These are phyloP conservation scores for Arabidopsis suecica DNA, from an alignment of 345 rosid species.

Conservation along the genomic window DNA sequence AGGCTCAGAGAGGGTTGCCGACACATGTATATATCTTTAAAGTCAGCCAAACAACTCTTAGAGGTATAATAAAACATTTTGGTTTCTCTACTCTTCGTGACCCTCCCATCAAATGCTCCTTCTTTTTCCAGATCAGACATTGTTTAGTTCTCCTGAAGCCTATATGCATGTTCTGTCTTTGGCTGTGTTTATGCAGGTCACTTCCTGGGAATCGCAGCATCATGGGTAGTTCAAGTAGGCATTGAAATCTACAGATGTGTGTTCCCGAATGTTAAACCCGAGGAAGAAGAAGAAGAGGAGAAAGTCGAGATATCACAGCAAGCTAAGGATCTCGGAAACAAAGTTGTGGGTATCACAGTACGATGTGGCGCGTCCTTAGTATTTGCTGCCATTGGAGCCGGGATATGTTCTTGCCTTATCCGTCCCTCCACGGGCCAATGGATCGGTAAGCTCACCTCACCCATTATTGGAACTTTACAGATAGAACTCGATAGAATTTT, in stretches of 20 bases:
- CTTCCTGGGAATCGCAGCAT: conserved; percentile 75
- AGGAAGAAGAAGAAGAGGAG: conserved; percentile 47
- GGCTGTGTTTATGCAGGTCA: conserved; percentile 63
- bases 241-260: conserved; percentile 72
- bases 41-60: conserved; percentile 84
- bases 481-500: background rate
- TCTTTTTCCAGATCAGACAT: conserved; percentile 6
- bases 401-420: conserved; percentile 70
- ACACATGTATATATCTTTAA: conserved; percentile 62
- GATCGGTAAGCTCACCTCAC: conserved; percentile 69
- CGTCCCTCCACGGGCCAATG: conserved; percentile 92
- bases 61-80: conserved; percentile 56
- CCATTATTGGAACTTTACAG: background rate
- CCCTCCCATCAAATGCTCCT: conserved; percentile 5
- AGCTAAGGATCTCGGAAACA: conserved; percentile 75
- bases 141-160: conserved; percentile 15
- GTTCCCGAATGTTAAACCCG: conserved; percentile 34
- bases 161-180: background rate
- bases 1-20: conserved; percentile 84
- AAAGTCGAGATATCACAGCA: conserved; percentile 49
- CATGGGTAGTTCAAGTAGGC: conserved; percentile 92
- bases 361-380: conserved; percentile 78
- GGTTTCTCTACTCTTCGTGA: conserved; percentile 6
- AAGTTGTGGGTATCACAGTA: conserved; percentile 65
- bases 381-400: conserved; percentile 94